Evolutionary conservation across 305 asterid species (phyloP), one percentile per base, ranked within the genome.

Genomic region (Rubia peregrina): DNA sequence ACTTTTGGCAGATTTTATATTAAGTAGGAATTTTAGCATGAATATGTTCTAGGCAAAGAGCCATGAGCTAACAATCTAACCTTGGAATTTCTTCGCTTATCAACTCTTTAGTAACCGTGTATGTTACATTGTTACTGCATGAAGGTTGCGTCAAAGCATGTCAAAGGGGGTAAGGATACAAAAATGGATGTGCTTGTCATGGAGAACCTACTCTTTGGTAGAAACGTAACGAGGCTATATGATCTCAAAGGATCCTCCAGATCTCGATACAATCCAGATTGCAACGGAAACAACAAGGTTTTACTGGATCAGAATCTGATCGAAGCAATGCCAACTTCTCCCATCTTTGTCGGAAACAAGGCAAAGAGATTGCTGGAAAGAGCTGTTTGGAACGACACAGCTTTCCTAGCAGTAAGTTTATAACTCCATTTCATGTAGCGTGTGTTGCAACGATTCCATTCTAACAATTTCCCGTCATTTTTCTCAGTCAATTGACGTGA

Each of bases 371-470:
- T 82, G 24, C 63, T 92, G 65, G 92, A 90, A 80, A 78, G 98
- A 83, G 96, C 98, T 33, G 93, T 92, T 65, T 92, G 98, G 98
- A 92, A 90, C 55, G 98, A 92, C 72, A 83, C 96, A 48, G 85
- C 88, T 46, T 92, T 92, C 78, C 98, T 92, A 14, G 90, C 85
- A 33, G 96, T 92, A 84, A 86, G 98, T 84, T 73, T 21, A 33
- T 53, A 21, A 17, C 72, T n/a, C 8, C 61, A 61, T 44, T 14
- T 53, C 60, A 49, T 68, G 33, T 10, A 16, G 1, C 3, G 3
- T 36, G 4, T 19, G 4, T 24, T 33, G 9, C 41, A 68, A 30
- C 13, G 3, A 3, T 36, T 40, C 13, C 14, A 17, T 51, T 38
- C 49, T 70, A 5, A 71, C 51, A 8, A 30, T 10, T 16, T 4